Base-by-base conservation (phyloP, 2,329 filamentous ascomycete genomes). In the Neopestalotiopsis sp. region DNA sequence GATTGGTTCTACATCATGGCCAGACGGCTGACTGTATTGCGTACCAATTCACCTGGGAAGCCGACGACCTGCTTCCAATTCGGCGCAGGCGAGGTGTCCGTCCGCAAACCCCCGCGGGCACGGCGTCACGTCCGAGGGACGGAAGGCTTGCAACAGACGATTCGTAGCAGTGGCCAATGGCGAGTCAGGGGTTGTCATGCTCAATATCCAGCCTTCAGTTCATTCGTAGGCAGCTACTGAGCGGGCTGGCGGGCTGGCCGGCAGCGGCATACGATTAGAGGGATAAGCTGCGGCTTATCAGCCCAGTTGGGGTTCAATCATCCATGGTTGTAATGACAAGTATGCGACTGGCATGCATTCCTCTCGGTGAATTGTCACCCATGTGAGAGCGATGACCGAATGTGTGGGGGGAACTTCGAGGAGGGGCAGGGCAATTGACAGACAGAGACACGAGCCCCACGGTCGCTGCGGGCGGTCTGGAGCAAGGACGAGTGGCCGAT, bases 51-150 rank as follows among this genome's bases (percentile, higher is more conserved):
- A 20, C n/a, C 30, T 30, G 1, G n/a, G 14, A 14, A 63, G 32
- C 45, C 45, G 45, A 52, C 45, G 45, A 38, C 34, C 34, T 52
- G 45, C 20, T 52, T 7, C 6, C 14, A 20, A 30, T 38, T 62
- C 59, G 59, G 59, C 59, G n/a, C 59, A n/a, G 30, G 34, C n/a
- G 59, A 40, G 32, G 32, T 28, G 14, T 9, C 59, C 59, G 59
- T 38, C 32, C 30, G 59, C 32, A n/a, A 40, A 40, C 30, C 59
- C 28, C n/a, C 45, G 45, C 57, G 38, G 62, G 62, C 62, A 49
- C 38, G 62, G 45, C 45, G 45, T 45, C 62, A 49, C 24, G 62
- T 65, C 62, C 62, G 62, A 65, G 24, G 62, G 40, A 65, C 62
- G 62, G 62, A 65, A 65, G 40, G 60, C 24, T 30, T 17, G 58